phyloP scores from a whole-genome alignment of 441 rosid genomes.

The Rhodomyrtus psidioides region DNA sequence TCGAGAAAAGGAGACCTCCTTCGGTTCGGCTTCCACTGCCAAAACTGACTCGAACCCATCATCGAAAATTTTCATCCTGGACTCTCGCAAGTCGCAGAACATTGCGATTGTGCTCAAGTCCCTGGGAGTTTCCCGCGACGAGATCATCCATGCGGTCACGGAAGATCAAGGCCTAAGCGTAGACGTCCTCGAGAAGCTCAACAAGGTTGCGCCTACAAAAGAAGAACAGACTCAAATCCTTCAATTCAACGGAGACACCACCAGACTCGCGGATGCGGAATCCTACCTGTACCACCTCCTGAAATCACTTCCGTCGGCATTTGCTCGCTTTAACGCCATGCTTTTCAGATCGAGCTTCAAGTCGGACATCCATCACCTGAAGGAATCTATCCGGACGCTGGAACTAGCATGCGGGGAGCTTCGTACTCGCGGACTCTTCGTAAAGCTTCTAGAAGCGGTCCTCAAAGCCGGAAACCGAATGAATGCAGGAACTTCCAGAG shows the following conservation, averaged over 20 bases:
- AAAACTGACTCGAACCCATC: slow-evolving; percentile 18
- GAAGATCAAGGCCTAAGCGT: slow-evolving; percentile 49
- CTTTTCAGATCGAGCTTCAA: slow-evolving; percentile 58
- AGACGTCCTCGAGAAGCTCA: slow-evolving; percentile 73
- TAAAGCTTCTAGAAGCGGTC: slow-evolving; percentile 84
- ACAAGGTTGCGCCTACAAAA: slow-evolving; percentile 57
- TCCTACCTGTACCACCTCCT: slow-evolving; percentile 64
- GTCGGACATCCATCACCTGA: slow-evolving; percentile 44
- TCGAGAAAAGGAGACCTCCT: neutral
- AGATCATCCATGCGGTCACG: slow-evolving; percentile 44
- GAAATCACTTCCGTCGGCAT: slow-evolving; percentile 65
- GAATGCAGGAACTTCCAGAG: slow-evolving; percentile 93
- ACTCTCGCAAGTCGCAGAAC: slow-evolving; percentile 74
- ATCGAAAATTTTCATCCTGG: slow-evolving; percentile 47
- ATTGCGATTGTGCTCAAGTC: slow-evolving; percentile 74
- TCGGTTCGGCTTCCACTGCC: slow-evolving; percentile 1
- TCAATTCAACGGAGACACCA: slow-evolving; percentile 42
- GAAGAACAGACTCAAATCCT: slow-evolving; percentile 64
- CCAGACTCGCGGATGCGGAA: slow-evolving; percentile 67
- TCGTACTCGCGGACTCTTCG: slow-evolving; percentile 59
- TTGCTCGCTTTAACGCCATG: slow-evolving; percentile 57
- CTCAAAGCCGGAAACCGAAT: slow-evolving; percentile 92
- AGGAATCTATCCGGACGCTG: slow-evolving; percentile 41
- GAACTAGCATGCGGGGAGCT: slow-evolving; percentile 72
- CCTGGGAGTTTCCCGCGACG: slow-evolving; percentile 40